phyloP scores from a whole-genome alignment of 2,329 filamentous ascomycete genomes.

The Monilinia fructicola region DNA sequence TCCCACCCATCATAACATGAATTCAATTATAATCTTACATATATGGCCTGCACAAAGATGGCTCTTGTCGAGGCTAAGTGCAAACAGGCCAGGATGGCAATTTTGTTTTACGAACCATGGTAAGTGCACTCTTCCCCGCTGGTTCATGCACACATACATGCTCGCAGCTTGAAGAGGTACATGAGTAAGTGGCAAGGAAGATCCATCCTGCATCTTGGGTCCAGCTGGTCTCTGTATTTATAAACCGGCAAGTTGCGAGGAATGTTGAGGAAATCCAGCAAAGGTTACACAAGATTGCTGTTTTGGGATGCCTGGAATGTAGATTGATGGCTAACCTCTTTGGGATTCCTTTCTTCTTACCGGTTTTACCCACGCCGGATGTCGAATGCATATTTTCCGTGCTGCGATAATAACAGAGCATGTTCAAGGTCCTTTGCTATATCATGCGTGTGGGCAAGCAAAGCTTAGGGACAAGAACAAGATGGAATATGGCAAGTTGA shows the following conservation, averaged over 20 bases:
- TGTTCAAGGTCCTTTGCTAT: not conserved
- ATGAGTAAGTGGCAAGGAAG: constrained; percentile 5
- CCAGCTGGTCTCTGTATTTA: not conserved
- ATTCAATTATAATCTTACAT: not conserved
- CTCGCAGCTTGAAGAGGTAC: not conserved
- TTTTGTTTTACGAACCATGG: constrained; percentile 23
- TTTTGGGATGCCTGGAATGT: constrained; percentile 18
- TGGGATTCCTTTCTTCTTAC: not conserved
- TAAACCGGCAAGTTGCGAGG: constrained; percentile 9
- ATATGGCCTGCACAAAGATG: constrained; percentile 13
- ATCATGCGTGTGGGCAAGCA: not conserved
- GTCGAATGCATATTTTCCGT: not conserved
- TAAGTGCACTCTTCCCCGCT: constrained; percentile 36
- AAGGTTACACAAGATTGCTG: not conserved
- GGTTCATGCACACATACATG: constrained; percentile 31
- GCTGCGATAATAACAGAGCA: not conserved
- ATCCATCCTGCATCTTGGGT: not conserved
- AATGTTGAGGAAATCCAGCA: constrained; percentile 15
- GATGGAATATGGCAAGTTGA: too few species aligned
- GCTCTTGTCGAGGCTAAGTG: constrained; percentile 32
- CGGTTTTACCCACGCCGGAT: not conserved
- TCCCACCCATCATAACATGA: not conserved
- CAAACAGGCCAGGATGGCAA: constrained; percentile 33
- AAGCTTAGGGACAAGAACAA: not conserved
- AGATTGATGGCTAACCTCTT: constrained; percentile 4